These are phyloP conservation scores for Xylaria palmicola DNA, from an alignment of 495 filamentous ascomycete genomes.

Conservation along the genomic window DNA sequence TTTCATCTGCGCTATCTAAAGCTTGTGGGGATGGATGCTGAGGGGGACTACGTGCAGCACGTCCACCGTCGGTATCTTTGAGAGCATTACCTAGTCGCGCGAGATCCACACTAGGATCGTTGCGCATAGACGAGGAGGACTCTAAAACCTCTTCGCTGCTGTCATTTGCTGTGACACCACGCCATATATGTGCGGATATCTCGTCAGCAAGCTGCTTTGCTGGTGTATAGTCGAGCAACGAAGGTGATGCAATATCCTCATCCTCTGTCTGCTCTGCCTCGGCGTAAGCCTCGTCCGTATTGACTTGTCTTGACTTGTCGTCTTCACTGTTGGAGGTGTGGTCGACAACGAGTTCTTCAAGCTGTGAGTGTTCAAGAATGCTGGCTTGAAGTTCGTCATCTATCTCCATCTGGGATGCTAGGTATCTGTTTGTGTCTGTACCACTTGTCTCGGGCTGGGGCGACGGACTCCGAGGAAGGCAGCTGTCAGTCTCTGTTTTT, in stretches of 20 bases:
- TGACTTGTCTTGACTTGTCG: background rate
- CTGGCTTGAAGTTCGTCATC: constrained; percentile 33
- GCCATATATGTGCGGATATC: constrained; percentile 6
- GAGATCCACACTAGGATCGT: constrained; percentile 36
- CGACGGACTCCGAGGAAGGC: background rate
- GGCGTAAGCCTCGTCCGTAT: background rate
- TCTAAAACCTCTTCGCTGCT: constrained; percentile 11
- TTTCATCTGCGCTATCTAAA: background rate
- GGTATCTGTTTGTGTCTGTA: constrained; percentile 13
- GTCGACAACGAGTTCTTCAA: too few relatives aligned
- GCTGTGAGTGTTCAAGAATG: constrained; percentile 20
- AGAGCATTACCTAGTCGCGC: constrained; percentile 35
- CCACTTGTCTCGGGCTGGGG: background rate
- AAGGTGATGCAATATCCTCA: background rate
- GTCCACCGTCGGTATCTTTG: constrained; percentile 24
- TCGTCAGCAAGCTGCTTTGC: constrained; percentile 4
- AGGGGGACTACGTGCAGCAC: constrained; percentile 14
- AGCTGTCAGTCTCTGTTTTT: background rate
- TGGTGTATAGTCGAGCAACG: background rate
- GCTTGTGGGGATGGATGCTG: background rate
- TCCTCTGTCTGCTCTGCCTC: background rate
- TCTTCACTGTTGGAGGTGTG: too few relatives aligned
- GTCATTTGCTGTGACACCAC: background rate
- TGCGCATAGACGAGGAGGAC: background rate
- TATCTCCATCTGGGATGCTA: constrained; percentile 27